Conservation (phyloP, 306 rosid genomes). For the Oemleria cerasiformis region DNA sequence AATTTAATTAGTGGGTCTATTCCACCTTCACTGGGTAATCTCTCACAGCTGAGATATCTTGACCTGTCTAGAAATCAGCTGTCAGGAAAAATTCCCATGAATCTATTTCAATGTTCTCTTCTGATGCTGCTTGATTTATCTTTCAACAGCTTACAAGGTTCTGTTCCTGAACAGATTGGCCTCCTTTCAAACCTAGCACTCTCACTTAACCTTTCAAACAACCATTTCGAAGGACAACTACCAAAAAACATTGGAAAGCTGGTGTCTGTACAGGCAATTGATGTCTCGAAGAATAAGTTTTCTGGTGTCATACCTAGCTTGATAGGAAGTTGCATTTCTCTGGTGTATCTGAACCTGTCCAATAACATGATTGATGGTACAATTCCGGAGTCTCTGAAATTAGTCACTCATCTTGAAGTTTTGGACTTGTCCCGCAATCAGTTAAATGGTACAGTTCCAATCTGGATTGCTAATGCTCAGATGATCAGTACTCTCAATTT, state of each 20-base stretch:
- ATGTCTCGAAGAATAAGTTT: constrained; percentile 20
- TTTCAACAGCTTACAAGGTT: constrained; percentile 22
- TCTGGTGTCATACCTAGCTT: constrained; percentile 22
- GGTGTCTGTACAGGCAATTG: constrained; percentile 22
- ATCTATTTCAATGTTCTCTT: constrained; percentile 23
- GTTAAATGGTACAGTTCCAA: constrained; percentile 14
- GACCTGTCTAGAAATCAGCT: constrained; percentile 18
- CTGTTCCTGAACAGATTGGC: constrained; percentile 21
- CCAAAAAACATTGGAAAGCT: constrained; percentile 25
- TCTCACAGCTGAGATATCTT: constrained; percentile 29
- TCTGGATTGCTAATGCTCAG: too few relatives aligned
- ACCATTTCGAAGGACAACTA: constrained; percentile 24
- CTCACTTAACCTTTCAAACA: constrained; percentile 29
- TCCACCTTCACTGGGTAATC: constrained; percentile 27
- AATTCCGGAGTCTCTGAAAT: constrained; percentile 26
- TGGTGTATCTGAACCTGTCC: constrained; percentile 27
- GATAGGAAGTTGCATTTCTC: constrained; percentile 29
- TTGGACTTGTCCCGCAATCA: constrained; percentile 20
- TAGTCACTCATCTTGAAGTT: constrained; percentile 14
- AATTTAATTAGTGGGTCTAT: constrained; percentile 22
- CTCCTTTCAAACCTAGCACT: constrained; percentile 12
- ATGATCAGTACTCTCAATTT: constrained; percentile 15
- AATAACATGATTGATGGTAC: constrained; percentile 23
- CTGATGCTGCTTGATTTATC: constrained; percentile 26
- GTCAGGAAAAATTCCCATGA: constrained; percentile 17